Conservation (phyloP, 192 early-diverging fungal genomes). For the Coemansia sp. region DNA sequence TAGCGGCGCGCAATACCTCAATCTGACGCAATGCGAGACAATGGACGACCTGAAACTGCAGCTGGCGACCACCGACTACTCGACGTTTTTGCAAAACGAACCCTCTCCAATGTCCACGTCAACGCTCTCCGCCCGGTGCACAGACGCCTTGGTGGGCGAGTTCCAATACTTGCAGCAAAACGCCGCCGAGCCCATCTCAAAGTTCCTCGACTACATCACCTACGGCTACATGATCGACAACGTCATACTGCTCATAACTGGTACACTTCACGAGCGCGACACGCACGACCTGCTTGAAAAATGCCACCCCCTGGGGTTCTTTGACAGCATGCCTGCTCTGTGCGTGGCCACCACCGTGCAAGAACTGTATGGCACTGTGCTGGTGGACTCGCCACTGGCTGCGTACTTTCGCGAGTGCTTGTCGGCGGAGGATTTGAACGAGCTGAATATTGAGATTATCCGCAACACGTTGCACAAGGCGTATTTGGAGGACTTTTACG, state of each 20-base stretch:
- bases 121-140: constrained; percentile 83
- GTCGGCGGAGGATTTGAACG: constrained; percentile 95
- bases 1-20: constrained; percentile 78
- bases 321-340: constrained; percentile 97
- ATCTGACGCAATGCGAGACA: constrained; percentile 97
- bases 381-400: constrained; percentile 97
- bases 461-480: constrained; percentile 98
- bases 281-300: constrained; percentile 94
- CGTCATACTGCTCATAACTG: constrained; percentile 95
- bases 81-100: constrained; percentile 90
- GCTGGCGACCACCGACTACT: constrained; percentile 94
- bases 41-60: constrained; percentile 97
- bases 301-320: constrained; percentile 97
- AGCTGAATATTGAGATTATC: constrained; percentile 99
- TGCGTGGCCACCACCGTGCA: constrained; percentile 95
- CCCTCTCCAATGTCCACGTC: constrained; percentile 93
- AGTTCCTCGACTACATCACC: constrained; percentile 96
- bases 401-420: constrained; percentile 98
- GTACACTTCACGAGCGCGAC: constrained; percentile 97
- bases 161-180: constrained; percentile 90
- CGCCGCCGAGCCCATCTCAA: constrained; percentile 77
- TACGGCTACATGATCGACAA: constrained; percentile 99
- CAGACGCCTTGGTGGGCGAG: constrained; percentile 85
- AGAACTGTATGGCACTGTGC: constrained; percentile 93
- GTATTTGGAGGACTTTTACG: constrained; percentile 97